Evolutionary conservation across 2,329 filamentous ascomycete species (phyloP).

Genomic region (Trichoderma harzianum): DNA sequence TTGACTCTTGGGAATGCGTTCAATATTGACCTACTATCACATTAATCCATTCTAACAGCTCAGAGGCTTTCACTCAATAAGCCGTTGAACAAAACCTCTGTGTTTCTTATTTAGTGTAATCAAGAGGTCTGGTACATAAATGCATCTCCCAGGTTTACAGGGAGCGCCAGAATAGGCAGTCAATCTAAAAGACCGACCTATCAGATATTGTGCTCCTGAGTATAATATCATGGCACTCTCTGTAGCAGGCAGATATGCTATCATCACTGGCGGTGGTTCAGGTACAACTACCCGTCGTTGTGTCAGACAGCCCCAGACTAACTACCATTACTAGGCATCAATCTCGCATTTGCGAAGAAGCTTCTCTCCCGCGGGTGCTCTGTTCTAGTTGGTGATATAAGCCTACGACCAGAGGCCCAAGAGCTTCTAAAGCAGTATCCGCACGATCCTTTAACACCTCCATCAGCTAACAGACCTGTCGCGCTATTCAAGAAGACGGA

Average conservation of each 20-base stretch:
- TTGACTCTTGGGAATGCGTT: neutral
- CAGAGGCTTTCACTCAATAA: neutral
- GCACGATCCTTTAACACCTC: neutral
- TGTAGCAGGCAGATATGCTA: neutral
- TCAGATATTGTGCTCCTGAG: neutral
- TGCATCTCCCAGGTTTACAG: neutral
- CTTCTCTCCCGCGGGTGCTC: neutral
- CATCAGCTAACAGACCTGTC: neutral
- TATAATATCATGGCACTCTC: neutral
- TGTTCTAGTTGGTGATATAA: neutral
- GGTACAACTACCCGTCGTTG: neutral
- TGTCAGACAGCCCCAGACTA: neutral
- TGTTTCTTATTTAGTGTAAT: neutral
- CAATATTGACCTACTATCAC: neutral
- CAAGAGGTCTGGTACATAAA: neutral
- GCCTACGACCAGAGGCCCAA: neutral
- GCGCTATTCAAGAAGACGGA: neutral
- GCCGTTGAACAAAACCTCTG: neutral
- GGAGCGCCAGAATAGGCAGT: neutral
- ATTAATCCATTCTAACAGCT: neutral
- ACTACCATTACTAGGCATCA: neutral
- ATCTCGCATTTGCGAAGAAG: neutral
- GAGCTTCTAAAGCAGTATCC: neutral
- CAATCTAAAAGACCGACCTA: neutral
- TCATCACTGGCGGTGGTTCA: neutral